Percentiles rank a stretch among this genome's conserved stretches.
Conservation (phyloP, 768 basidiomycete species). For the Psilocybe azurescens region DNA sequence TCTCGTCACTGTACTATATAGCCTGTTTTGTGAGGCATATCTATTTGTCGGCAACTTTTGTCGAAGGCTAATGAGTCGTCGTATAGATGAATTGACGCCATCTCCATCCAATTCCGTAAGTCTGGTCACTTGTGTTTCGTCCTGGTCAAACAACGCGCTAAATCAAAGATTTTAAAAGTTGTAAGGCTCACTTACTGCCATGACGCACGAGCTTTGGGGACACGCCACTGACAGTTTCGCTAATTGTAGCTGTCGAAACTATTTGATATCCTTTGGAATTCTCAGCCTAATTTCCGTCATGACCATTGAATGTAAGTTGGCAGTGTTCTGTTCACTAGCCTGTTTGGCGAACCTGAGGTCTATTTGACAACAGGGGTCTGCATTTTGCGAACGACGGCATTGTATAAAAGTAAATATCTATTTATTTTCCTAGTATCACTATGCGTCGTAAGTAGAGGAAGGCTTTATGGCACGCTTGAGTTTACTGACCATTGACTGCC, state of each 20-base stretch:
- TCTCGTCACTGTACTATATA: constrained; percentile 19
- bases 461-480: too few relatives aligned
- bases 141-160: not conserved
- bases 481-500: not conserved
- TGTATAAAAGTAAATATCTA: constrained; percentile 12
- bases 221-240: not conserved
- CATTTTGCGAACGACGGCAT: constrained; percentile 18
- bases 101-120: constrained; percentile 7
- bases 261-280: constrained; percentile 3
- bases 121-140: not conserved
- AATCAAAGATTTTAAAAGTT: not conserved
- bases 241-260: not conserved
- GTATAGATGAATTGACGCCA: constrained; percentile 4
- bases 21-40: constrained; percentile 18
- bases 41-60: too few relatives aligned
- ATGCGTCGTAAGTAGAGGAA: constrained; percentile 9
- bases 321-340: not conserved
- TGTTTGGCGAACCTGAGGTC: not conserved
- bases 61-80: not conserved
- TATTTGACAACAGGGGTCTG: constrained; percentile 6
- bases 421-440: constrained; percentile 7
- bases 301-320: constrained; percentile 8
- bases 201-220: not conserved
- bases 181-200: not conserved
- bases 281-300: not conserved